phyloP scores from a whole-genome alignment of 768 basidiomycete species.

The Favolaschia claudopus region DNA sequence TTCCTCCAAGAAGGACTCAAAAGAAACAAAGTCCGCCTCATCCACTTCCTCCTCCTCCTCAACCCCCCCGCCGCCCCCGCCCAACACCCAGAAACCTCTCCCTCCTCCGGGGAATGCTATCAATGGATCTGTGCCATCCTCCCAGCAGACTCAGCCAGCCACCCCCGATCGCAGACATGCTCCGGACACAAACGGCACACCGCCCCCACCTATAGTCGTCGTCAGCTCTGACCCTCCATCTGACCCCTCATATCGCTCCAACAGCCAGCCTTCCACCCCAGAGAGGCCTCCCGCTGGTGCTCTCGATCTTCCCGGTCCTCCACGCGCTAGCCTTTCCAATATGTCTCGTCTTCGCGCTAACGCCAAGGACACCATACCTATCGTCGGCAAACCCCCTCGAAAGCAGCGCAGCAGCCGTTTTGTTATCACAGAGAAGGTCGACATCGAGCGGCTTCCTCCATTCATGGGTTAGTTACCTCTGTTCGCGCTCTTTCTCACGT shows the following conservation, averaged over 20 bases:
- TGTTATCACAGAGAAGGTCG: conserved; percentile 94
- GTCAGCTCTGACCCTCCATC: conserved; percentile 75
- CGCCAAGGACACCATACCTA: conserved; percentile 96
- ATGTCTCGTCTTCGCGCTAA: conserved; percentile 71
- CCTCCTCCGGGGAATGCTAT: conserved; percentile 56
- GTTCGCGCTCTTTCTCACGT: conserved; percentile 14
- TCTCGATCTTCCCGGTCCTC: conserved; percentile 58
- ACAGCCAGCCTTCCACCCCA: conserved; percentile 49
- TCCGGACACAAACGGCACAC: conserved; percentile 47
- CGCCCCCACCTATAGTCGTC: conserved; percentile 86
- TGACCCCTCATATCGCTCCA: conserved; percentile 53
- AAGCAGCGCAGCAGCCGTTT: conserved; percentile 98
- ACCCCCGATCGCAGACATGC: conserved; percentile 69
- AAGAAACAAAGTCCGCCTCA: too few relatives aligned
- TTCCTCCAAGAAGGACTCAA: conserved; percentile 76
- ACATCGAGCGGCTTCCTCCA: conserved; percentile 91
- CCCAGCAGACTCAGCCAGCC: conserved; percentile 37
- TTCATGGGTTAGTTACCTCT: conserved; percentile 73
- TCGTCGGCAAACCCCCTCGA: conserved; percentile 94
- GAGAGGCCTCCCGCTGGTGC: conserved; percentile 57
- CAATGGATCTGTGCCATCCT: conserved; percentile 51
- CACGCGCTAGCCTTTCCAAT: conserved; percentile 71
- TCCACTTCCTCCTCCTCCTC: conserved; percentile 43
- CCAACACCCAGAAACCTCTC: conserved; percentile 71
- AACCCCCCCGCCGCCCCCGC: conserved; percentile 66